phyloP scores from a whole-genome alignment of 2,329 filamentous ascomycete genomes.

The Blastomyces gilchristii region DNA sequence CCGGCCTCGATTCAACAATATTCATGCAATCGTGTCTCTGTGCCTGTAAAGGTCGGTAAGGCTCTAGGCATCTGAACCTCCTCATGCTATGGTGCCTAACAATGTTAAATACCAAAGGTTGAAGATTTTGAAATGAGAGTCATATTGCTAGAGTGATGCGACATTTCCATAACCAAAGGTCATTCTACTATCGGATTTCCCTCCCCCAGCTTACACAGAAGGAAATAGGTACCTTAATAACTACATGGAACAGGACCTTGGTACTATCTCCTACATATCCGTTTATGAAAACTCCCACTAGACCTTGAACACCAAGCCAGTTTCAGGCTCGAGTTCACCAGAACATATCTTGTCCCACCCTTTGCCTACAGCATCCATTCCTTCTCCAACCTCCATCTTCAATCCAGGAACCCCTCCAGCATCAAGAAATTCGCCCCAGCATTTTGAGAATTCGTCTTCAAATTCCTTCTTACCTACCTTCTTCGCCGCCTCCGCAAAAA shows the following conservation, averaged over 20 bases:
- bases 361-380: conserved; percentile 4
- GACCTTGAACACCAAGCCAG: conserved; percentile 3
- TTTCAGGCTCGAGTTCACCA: neutral
- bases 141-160: neutral
- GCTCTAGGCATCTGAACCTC: neutral
- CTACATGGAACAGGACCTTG: neutral
- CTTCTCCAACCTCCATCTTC: neutral
- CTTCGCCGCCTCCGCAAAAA: neutral
- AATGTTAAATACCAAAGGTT: neutral
- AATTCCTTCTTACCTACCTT: neutral
- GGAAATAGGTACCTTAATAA: neutral
- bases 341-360: neutral
- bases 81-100: neutral
- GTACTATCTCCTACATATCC: neutral
- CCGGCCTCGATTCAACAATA: neutral
- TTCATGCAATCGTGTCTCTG: neutral
- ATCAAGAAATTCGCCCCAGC: conserved; percentile 3
- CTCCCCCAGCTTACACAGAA: no score
- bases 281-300: neutral
- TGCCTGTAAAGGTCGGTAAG: neutral
- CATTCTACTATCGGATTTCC: neutral
- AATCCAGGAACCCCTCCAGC: neutral
- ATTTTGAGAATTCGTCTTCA: neutral
- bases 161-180: neutral
- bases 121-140: neutral